phyloP scores from a whole-genome alignment of 441 rosid genomes.

The Theobroma grandiflorum region DNA sequence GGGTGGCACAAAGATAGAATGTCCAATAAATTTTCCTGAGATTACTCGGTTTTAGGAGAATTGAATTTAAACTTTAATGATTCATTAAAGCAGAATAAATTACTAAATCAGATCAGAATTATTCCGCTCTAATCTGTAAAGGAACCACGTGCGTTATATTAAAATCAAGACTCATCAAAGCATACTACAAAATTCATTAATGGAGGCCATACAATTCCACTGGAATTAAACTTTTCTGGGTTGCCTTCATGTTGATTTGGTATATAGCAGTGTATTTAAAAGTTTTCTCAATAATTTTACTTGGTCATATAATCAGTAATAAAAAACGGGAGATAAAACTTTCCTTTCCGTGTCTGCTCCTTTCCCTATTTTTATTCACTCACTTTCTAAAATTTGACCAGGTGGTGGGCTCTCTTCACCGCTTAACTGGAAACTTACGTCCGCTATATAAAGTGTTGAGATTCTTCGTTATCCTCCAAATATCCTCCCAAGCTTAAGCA shows the following conservation, averaged over 20 bases:
- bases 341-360: neutral
- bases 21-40: too few relatives aligned
- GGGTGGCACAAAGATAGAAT: too few relatives aligned
- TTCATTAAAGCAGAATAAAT: neutral
- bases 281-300: too few relatives aligned
- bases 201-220: too few relatives aligned
- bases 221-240: too few relatives aligned
- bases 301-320: too few relatives aligned
- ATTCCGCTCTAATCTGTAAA: neutral
- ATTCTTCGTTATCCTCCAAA: neutral
- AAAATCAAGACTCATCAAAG: too few relatives aligned
- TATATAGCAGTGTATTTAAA: too few relatives aligned
- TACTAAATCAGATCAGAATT: neutral
- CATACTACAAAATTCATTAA: too few relatives aligned
- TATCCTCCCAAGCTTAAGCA: neutral
- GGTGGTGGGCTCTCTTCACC: neutral
- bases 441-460: slow-evolving; percentile 9
- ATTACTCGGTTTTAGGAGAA: neutral
- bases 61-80: neutral
- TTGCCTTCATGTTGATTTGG: too few relatives aligned
- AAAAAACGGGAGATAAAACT: neutral
- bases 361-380: neutral
- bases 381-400: neutral
- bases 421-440: neutral
- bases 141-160: neutral